A percentile compares a stretch with the other conserved stretches of the same genome.
phyloP scores from a whole-genome alignment of 108 stramenopile genomes.

The Cyclotella baltica region DNA sequence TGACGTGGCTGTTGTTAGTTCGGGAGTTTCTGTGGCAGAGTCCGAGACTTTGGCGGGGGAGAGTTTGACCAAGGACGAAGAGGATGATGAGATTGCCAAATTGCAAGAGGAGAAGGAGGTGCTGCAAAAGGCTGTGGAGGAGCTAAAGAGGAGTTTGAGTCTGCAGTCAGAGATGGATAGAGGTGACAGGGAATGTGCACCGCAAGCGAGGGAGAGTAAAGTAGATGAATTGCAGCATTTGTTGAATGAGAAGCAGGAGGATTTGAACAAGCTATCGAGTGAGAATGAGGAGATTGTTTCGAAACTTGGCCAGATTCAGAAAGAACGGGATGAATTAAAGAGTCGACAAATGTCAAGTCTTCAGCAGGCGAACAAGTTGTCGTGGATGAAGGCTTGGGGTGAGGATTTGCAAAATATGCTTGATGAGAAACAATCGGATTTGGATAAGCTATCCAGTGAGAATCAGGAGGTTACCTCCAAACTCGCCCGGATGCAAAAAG shows the following conservation, averaged over 20 bases:
- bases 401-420: neutral
- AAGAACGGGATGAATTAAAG: neutral
- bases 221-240: conserved; percentile 13
- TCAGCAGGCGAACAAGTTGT: neutral
- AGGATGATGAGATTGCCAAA: neutral
- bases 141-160: too few species aligned
- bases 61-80: conserved; percentile 18
- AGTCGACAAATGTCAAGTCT: neutral
- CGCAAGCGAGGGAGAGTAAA: neutral
- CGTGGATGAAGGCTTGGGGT: neutral
- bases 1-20: neutral
- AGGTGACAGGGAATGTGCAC: too few species aligned
- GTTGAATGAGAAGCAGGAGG: neutral
- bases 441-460: neutral
- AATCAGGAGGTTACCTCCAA: neutral
- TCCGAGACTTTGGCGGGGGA: too few species aligned
- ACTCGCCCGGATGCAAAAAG: neutral
- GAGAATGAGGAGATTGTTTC: neutral
- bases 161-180: too few species aligned
- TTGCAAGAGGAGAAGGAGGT: neutral
- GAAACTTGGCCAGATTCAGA: neutral
- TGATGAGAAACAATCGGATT: neutral
- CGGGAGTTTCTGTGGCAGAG: neutral
- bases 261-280: neutral
- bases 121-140: too few species aligned